phyloP scores from a whole-genome alignment of 306 rosid genomes.

The Dalbergia cochinchinensis region DNA sequence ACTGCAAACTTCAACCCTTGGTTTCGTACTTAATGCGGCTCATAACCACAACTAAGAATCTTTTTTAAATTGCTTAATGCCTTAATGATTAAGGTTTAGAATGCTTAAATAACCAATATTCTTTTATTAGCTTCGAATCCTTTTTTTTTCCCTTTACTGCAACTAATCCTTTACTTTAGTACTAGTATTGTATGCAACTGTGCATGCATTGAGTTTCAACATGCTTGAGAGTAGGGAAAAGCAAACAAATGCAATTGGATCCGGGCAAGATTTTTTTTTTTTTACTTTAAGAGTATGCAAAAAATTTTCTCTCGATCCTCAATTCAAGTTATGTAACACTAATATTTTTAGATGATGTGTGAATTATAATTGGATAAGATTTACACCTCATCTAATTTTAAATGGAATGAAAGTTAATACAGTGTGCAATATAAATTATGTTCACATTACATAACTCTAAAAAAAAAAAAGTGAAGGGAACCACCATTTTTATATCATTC shows the following conservation, averaged over 20 bases:
- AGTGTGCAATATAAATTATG: too few relatives aligned
- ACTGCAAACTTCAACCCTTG: slow-evolving; percentile 29
- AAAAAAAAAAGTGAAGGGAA: too few relatives aligned
- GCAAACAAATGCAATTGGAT: not conserved
- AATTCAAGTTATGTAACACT: too few relatives aligned
- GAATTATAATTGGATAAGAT: too few relatives aligned
- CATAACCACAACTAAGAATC: not conserved
- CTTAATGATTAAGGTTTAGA: not conserved
- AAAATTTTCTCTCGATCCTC: too few relatives aligned
- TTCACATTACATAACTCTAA: too few relatives aligned
- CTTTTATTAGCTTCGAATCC: not conserved
- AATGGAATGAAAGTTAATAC: too few relatives aligned
- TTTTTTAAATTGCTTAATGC: not conserved
- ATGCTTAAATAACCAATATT: not conserved
- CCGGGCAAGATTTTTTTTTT: too few relatives aligned
- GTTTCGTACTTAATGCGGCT: slow-evolving; percentile 5
- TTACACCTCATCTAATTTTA: too few relatives aligned
- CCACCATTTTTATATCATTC: too few relatives aligned
- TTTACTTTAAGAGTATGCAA: too few relatives aligned
- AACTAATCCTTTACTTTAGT: slow-evolving; percentile 5
- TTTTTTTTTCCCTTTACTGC: not conserved
- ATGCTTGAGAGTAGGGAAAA: not conserved
- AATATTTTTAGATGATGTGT: too few relatives aligned
- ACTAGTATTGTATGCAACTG: not conserved
- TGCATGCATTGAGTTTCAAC: not conserved